A percentile compares a stretch with the other conserved stretches of the same genome.
Evolutionary conservation across 192 early-diverging fungal species (phyloP).

Genomic region (Backusella morwellensis): DNA sequence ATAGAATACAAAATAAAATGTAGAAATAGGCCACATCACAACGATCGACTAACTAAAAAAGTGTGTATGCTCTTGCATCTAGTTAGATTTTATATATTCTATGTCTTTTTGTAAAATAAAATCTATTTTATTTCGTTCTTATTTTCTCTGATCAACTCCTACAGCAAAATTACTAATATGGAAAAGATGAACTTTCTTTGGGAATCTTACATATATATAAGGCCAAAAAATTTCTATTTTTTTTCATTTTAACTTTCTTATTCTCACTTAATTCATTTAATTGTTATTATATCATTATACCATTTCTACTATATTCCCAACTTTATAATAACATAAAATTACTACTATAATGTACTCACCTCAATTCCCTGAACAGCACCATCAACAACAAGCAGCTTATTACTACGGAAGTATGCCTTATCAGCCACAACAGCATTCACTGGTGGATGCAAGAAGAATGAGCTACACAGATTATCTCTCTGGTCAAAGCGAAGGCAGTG

Average conservation of each 20-base stretch:
- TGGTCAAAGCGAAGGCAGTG: conserved; percentile 22
- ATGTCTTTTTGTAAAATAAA: background rate
- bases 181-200: background rate
- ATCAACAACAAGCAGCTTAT: background rate
- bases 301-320: background rate
- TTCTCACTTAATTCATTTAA: background rate
- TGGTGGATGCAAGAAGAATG: conserved; percentile 10
- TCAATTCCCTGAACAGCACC: background rate
- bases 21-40: background rate
- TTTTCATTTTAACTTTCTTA: background rate
- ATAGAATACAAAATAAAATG: background rate
- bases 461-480: conserved; percentile 33
- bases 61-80: background rate
- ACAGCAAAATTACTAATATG: background rate
- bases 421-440: background rate
- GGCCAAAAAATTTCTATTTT: background rate
- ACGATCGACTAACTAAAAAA: background rate
- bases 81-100: conserved; percentile 2
- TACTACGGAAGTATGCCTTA: background rate
- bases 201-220: no score
- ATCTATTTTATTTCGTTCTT: background rate
- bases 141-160: background rate
- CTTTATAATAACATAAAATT: background rate
- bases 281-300: background rate
- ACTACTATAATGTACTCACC: background rate